A percentile compares a stretch with the other conserved stretches of the same genome.
Evolutionary conservation across 139 green algal genomes (phyloP).

Genomic region (Volvox reticuliferus): DNA sequence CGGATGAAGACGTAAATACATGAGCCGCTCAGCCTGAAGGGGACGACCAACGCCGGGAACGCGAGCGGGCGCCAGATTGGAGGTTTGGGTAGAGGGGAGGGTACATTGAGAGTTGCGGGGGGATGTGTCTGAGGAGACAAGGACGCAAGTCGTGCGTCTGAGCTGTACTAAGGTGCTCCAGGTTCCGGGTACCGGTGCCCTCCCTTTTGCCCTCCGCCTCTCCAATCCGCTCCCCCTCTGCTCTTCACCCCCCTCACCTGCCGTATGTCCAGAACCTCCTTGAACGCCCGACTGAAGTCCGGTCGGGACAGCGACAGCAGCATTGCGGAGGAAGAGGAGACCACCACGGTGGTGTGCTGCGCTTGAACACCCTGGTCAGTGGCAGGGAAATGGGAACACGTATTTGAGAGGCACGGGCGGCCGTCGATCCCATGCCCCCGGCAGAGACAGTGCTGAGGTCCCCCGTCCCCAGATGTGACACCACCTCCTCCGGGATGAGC

Average conservation of each 20-base stretch:
- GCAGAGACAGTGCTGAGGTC: no score
- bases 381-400: neutral
- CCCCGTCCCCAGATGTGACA: no score
- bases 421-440: no score
- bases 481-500: no score
- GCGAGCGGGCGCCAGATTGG: neutral
- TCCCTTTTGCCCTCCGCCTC: no score
- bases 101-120: neutral
- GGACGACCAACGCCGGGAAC: neutral
- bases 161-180: no score
- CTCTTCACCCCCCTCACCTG: constrained; percentile 34
- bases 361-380: neutral
- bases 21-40: constrained; percentile 35
- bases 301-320: constrained; percentile 43
- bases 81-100: neutral
- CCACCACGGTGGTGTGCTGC: constrained; percentile 43
- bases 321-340: constrained; percentile 21
- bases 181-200: no score
- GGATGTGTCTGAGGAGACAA: neutral
- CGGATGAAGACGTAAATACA: constrained; percentile 35
- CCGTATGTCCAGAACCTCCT: constrained; percentile 49
- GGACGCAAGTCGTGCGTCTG: no score
- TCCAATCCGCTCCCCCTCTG: neutral
- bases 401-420: no score
- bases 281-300: constrained; percentile 44